These are phyloP conservation scores for Elsinoe perseae DNA, from an alignment of 2,329 filamentous ascomycete species.

Conservation along the genomic window DNA sequence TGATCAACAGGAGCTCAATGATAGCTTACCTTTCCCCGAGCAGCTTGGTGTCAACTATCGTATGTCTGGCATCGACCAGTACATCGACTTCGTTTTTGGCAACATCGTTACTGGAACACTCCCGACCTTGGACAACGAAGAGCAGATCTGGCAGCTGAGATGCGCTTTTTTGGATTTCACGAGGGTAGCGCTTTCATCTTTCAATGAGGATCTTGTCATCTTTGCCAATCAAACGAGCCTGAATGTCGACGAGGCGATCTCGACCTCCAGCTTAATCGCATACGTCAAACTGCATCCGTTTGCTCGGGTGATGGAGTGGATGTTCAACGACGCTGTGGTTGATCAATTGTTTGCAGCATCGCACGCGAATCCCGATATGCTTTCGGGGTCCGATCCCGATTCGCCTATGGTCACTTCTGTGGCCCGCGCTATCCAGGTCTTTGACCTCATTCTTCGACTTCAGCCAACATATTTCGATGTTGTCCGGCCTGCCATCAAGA, in stretches of 20 bases:
- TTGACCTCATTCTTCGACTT: slow-evolving; percentile 73
- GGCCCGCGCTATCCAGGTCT: slow-evolving; percentile 71
- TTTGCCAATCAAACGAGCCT: slow-evolving; percentile 73
- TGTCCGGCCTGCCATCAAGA: slow-evolving; percentile 68
- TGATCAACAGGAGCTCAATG: slow-evolving; percentile 56
- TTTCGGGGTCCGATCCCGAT: slow-evolving; percentile 64
- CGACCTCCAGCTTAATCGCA: slow-evolving; percentile 62
- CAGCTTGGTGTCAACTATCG: slow-evolving; percentile 69
- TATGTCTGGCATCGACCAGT: slow-evolving; percentile 80
- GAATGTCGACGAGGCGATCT: slow-evolving; percentile 65
- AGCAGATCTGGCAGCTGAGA: slow-evolving; percentile 65
- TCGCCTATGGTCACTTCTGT: slow-evolving; percentile 77
- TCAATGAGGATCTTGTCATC: slow-evolving; percentile 89
- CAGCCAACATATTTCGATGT: slow-evolving; percentile 89
- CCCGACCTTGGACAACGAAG: slow-evolving; percentile 56
- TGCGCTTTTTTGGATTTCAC: slow-evolving; percentile 81
- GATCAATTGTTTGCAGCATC: slow-evolving; percentile 68
- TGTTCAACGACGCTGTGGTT: slow-evolving; percentile 88
- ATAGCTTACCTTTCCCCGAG: slow-evolving; percentile 80
- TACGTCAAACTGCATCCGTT: slow-evolving; percentile 91
- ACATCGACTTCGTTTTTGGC: slow-evolving; percentile 83
- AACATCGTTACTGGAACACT: slow-evolving; percentile 46
- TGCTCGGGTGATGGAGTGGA: slow-evolving; percentile 91
- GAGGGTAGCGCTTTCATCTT: slow-evolving; percentile 67
- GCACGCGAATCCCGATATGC: slow-evolving; percentile 64